These are phyloP conservation scores for Yamagishiella unicocca DNA, from an alignment of 139 green algal genomes.

Conservation along the genomic window DNA sequence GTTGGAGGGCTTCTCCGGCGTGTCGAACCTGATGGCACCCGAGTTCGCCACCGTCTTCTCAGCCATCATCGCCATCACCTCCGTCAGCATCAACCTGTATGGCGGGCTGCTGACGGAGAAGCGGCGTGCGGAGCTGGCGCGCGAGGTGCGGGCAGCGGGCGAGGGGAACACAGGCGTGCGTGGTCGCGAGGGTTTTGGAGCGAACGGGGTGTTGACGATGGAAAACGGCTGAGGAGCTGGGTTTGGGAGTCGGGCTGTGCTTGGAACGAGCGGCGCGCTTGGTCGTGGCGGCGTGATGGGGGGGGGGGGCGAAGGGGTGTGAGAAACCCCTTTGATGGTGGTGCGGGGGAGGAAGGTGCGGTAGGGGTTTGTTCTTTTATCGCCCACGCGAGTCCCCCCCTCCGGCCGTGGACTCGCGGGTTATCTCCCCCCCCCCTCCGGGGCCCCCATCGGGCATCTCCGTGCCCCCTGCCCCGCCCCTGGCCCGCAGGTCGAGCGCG, in stretches of 20 bases:
- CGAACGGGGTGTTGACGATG: conserved; percentile 57
- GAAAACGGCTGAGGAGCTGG: conserved; percentile 14
- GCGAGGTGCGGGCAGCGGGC: conserved; percentile 47
- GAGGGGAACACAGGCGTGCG: too few relatives aligned
- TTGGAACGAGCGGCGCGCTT: background rate
- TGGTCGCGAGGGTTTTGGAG: background rate
- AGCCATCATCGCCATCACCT: conserved; percentile 59
- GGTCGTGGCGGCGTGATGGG: background rate
- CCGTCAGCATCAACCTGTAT: conserved; percentile 68
- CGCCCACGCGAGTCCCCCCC: too few relatives aligned
- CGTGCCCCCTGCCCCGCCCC: conserved; percentile 42
- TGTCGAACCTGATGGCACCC: conserved; percentile 52
- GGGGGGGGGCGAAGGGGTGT: too few relatives aligned
- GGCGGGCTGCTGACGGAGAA: conserved; percentile 68
- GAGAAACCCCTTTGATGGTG: too few relatives aligned
- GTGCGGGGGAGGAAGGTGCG: background rate
- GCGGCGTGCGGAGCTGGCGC: conserved; percentile 63
- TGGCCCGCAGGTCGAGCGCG: conserved; percentile 16
- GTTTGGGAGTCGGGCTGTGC: background rate
- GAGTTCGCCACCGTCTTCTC: conserved; percentile 64
- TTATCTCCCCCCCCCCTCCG: background rate
- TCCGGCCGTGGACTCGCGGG: too few relatives aligned
- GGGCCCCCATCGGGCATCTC: conserved; percentile 28
- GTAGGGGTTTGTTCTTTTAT: too few relatives aligned
- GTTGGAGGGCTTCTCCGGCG: conserved; percentile 47